Evolutionary conservation across 2,329 filamentous ascomycete species (phyloP), one percentile per base, ranked within the genome.

Genomic region (Lasiodiplodia theobromae): DNA sequence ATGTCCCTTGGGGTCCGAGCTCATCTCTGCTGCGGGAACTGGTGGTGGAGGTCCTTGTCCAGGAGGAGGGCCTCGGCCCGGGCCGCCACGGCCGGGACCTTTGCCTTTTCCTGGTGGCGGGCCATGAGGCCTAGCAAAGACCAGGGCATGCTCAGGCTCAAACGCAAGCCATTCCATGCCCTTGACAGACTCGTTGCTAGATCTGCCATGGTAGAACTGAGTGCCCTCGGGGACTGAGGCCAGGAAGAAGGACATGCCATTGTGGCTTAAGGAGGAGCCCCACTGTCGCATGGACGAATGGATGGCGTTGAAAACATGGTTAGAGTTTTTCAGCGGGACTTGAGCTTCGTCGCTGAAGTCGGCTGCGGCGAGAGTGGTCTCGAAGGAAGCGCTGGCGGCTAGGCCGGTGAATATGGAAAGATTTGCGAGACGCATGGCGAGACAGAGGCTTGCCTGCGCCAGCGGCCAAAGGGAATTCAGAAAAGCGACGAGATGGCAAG

Each of bases 241-340:
- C 0, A 90, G 82, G 73, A 93, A 91, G 72, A 91, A 85, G 1
- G 89, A 88, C 84, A 94, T 89, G 67, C 92, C 92, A 75, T 94
- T 94, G 77, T 94, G 91, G 69, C 92, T 86, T 2, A 92, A 75
- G 0, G 90, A 89, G 0, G 89, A 92, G 1, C 90, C 91, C 87
- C 89, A 94, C 81, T 93, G 90, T 44, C 91, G 85, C 82, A 91
- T 88, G 0, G 90, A 90, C 11, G 88, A 88, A 71, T 93, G 88
- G 21, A 93, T 82, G 18, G 89, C 85, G 74, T 93, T 93, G 84
- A 93, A 93, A 68, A 93, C 87, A 70, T 87, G 85, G 71, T 87
- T 86, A 8, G 87, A 88, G 76, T 91, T 89, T 12, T 69, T 25
- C 67, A 68, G 21, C 25, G 52, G 52, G 8, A 8, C 21, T 14